Conservation (phyloP, 345 rosid species). For the Salix purpurea region DNA sequence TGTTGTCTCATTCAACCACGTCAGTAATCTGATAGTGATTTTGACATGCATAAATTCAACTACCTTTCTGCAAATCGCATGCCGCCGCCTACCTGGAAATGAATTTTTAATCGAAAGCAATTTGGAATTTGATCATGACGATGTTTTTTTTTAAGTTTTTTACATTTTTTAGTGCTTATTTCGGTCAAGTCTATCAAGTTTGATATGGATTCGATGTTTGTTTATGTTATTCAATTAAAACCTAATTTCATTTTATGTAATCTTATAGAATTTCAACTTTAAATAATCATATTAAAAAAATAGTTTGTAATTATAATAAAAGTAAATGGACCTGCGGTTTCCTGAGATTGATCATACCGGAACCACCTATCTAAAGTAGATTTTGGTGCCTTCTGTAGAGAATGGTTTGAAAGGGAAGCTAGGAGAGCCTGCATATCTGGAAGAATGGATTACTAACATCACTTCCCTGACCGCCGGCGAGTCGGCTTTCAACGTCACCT, state of each 20-base stretch:
- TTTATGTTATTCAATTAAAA: too few species aligned
- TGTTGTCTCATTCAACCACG: background rate
- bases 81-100: too few species aligned
- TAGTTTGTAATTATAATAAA: background rate
- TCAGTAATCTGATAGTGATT: background rate
- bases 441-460: constrained; percentile 26
- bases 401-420: constrained; percentile 30
- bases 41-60: background rate
- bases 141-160: too few species aligned
- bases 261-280: too few species aligned
- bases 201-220: too few species aligned
- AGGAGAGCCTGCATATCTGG: constrained; percentile 31
- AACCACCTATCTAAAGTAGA: constrained; percentile 16
- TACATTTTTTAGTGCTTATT: too few species aligned
- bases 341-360: constrained; percentile 1
- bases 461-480: constrained; percentile 28
- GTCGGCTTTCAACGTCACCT: constrained; percentile 27
- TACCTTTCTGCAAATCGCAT: too few species aligned
- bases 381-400: constrained; percentile 14
- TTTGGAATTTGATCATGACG: too few species aligned
- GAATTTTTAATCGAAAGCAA: too few species aligned
- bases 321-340: background rate
- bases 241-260: too few species aligned
- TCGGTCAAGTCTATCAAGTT: too few species aligned
- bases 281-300: too few species aligned